These are phyloP conservation scores for Cordyceps cateniannulata DNA, from an alignment of 2,329 filamentous ascomycete species.

Conservation along the genomic window DNA sequence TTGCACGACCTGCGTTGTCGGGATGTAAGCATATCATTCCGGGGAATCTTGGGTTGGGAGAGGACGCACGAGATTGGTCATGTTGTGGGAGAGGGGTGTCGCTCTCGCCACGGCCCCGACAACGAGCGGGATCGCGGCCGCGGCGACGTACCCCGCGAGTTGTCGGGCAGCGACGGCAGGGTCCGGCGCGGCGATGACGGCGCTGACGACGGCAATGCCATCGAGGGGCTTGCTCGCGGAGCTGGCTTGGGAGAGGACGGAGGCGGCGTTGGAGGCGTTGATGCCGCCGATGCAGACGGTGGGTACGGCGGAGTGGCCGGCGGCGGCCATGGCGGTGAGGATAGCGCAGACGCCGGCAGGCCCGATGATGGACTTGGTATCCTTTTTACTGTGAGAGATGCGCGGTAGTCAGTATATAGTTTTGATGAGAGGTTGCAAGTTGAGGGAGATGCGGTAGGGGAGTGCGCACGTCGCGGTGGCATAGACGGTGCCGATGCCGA, in stretches of 20 bases:
- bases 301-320: slow-evolving; percentile 39
- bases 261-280: slow-evolving; percentile 67
- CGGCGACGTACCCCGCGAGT: slow-evolving; percentile 40
- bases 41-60: too few species aligned
- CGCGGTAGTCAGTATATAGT: not conserved
- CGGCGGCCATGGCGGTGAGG: slow-evolving; percentile 47
- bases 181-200: slow-evolving; percentile 68
- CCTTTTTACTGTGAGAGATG: slow-evolving; percentile 58
- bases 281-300: slow-evolving; percentile 88
- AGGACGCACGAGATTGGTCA: slow-evolving; percentile 72
- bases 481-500: slow-evolving; percentile 87
- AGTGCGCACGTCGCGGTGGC: slow-evolving; percentile 71
- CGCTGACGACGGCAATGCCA: slow-evolving; percentile 84
- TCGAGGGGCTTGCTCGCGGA: slow-evolving; percentile 55
- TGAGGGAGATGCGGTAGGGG: not conserved
- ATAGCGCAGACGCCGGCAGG: slow-evolving; percentile 48
- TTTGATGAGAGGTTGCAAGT: too few species aligned
- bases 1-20: slow-evolving; percentile 57
- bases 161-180: slow-evolving; percentile 56
- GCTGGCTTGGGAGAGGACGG: slow-evolving; percentile 64
- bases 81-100: slow-evolving; percentile 83
- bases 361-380: slow-evolving; percentile 64
- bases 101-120: slow-evolving; percentile 54
- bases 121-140: slow-evolving; percentile 45
- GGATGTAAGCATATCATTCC: not conserved